Conservation (phyloP, 176 grass and related monocot species). For the Olyra latifolia region DNA sequence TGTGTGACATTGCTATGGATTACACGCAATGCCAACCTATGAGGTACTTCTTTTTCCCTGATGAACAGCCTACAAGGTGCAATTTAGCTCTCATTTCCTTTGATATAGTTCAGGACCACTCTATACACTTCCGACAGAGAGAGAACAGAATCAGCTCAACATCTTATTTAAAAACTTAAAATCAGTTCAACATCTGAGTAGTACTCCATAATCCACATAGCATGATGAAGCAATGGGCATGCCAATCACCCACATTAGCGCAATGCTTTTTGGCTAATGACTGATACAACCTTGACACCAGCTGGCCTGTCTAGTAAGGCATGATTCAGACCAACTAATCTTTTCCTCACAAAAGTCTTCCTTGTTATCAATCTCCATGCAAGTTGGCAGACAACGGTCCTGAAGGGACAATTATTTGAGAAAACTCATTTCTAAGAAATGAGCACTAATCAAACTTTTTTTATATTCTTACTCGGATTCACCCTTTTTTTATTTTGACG, state of each 20-base stretch:
- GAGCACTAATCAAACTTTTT: not conserved
- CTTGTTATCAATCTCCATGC: not conserved
- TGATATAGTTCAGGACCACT: slow-evolving; percentile 14
- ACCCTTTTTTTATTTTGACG: not conserved
- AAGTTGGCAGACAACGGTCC: not conserved
- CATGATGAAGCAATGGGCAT: slow-evolving; percentile 13
- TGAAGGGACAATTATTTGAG: not conserved
- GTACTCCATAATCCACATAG: not conserved
- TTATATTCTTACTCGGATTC: not conserved
- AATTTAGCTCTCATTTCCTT: not conserved
- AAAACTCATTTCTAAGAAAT: not conserved
- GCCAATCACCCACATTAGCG: slow-evolving; percentile 16
- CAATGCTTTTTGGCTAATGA: not conserved
- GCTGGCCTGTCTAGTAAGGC: not conserved
- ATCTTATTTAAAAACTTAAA: not conserved
- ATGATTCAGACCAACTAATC: not conserved
- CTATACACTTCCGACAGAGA: not conserved
- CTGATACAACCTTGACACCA: not conserved
- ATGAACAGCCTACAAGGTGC: not conserved
- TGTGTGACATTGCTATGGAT: not conserved
- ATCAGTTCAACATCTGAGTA: not conserved
- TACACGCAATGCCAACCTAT: slow-evolving; percentile 35
- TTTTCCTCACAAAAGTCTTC: not conserved
- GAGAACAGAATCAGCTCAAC: not conserved
- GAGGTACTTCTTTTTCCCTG: not conserved